These are phyloP conservation scores for Iberis amara DNA, from an alignment of 441 rosid species.

Conservation along the genomic window DNA sequence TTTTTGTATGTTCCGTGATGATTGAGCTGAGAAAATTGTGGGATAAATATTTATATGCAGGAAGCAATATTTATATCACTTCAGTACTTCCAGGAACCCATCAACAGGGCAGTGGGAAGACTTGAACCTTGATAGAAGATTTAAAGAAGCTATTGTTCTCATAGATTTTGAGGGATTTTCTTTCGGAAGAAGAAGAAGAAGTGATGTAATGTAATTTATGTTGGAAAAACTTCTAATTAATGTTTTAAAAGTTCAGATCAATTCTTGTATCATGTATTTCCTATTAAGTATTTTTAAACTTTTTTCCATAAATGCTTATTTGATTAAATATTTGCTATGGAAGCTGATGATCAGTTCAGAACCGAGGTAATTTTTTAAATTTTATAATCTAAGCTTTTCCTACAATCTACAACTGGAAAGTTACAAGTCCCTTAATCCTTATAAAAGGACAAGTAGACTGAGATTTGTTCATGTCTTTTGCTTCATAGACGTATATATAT, in stretches of 20 bases:
- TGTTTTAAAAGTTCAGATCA: neutral
- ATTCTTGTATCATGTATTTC: no score
- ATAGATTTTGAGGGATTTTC: neutral
- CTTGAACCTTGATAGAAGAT: constrained; percentile 21
- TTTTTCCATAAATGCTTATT: no score
- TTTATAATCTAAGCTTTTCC: no score
- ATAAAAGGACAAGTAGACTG: no score
- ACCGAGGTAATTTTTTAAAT: no score
- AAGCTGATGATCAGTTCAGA: no score
- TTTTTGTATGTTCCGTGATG: neutral
- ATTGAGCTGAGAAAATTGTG: constrained; percentile 8
- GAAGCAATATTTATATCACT: constrained; percentile 88
- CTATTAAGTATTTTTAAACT: no score
- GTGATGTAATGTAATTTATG: constrained; percentile 15
- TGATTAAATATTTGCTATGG: no score
- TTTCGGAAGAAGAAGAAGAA: neutral
- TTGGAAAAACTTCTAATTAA: neutral
- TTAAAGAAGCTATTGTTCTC: constrained; percentile 12
- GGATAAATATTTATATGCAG: constrained; percentile 40
- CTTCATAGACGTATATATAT: no score
- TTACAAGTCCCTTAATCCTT: no score
- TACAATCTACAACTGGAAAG: no score
- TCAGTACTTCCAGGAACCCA: constrained; percentile 91
- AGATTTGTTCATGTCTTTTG: no score
- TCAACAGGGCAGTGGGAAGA: constrained; percentile 48